These are phyloP conservation scores for Plantago ovata DNA, from an alignment of 257 asterid genomes.

Conservation along the genomic window DNA sequence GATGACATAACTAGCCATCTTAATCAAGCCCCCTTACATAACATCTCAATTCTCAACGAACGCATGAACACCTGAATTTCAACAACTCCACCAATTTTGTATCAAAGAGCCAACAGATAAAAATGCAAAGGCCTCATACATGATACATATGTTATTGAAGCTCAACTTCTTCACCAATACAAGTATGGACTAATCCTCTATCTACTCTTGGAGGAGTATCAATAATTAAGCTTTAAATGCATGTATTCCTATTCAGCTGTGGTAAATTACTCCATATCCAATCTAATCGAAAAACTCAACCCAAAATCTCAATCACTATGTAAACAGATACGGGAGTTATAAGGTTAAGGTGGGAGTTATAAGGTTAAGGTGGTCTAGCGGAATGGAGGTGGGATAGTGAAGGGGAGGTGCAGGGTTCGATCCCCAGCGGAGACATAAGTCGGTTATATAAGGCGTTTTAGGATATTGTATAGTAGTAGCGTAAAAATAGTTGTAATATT, in stretches of 20 bases:
- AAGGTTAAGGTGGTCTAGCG: no score
- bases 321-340: slow-evolving; percentile 26
- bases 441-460: no score
- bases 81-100: slow-evolving; percentile 36
- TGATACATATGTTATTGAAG: slow-evolving; percentile 44
- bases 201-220: slow-evolving; percentile 66
- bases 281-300: slow-evolving; percentile 56
- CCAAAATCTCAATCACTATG: slow-evolving; percentile 45
- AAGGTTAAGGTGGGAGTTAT: no score
- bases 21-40: slow-evolving; percentile 49
- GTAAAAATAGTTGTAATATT: no score
- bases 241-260: slow-evolving; percentile 35
- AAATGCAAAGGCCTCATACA: slow-evolving; percentile 59
- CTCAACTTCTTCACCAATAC: slow-evolving; percentile 42
- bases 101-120: slow-evolving; percentile 39
- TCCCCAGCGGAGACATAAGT: no score
- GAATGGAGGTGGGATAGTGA: no score
- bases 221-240: slow-evolving; percentile 52
- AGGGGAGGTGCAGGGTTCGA: no score
- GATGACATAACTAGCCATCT: slow-evolving; percentile 65
- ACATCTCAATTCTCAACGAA: slow-evolving; percentile 66
- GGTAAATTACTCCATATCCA: slow-evolving; percentile 48
- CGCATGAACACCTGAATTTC: slow-evolving; percentile 53
- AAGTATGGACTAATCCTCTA: slow-evolving; percentile 57
- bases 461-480: no score